Percentiles rank a stretch among this genome's conserved stretches.
phyloP scores from a whole-genome alignment of 257 asterid species.

The Rubia yunnanensis region DNA sequence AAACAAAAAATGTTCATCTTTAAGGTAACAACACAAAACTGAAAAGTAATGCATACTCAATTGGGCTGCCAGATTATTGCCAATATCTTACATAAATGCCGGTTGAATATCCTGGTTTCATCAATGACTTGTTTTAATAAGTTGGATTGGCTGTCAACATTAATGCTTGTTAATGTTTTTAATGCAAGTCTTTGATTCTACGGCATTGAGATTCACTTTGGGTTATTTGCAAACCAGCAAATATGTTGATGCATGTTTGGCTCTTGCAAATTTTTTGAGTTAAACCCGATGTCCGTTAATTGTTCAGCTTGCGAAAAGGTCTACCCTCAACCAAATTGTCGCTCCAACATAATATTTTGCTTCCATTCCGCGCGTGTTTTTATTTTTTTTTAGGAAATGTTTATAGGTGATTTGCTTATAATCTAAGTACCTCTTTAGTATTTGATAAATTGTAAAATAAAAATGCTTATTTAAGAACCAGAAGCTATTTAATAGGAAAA shows the following conservation, averaged over 20 bases:
- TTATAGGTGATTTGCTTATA: no score
- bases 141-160: background rate
- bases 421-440: no score
- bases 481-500: no score
- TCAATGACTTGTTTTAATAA: background rate
- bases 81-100: background rate
- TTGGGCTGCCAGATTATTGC: background rate
- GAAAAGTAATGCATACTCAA: background rate
- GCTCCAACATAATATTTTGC: background rate
- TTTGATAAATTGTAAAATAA: no score
- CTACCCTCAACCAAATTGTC: background rate
- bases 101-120: background rate
- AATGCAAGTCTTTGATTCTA: background rate
- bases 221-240: background rate
- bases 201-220: constrained; percentile 14
- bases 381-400: no score
- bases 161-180: background rate
- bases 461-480: no score
- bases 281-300: constrained; percentile 1
- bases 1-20: constrained; percentile 9
- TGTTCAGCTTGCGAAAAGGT: background rate
- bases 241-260: background rate
- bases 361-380: no score
- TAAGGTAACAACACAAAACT: constrained; percentile 7
- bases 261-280: background rate